Percentiles rank a stretch among this genome's conserved stretches.
phyloP scores from a whole-genome alignment of 495 filamentous ascomycete genomes.

The Lasiosphaeria ovina region DNA sequence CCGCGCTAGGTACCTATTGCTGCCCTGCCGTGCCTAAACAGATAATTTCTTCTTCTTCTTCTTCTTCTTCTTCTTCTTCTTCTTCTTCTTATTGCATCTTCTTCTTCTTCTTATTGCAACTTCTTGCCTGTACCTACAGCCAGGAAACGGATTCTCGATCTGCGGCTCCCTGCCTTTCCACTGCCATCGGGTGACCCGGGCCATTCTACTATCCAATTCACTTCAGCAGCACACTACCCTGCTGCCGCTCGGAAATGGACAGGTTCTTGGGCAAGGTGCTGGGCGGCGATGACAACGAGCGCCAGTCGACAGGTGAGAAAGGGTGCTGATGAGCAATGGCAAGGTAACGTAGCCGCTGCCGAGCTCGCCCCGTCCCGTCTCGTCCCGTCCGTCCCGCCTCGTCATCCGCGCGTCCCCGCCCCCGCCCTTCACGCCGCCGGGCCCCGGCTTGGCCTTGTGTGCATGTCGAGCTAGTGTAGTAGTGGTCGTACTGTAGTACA shows the following conservation, averaged over 20 bases:
- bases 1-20: too few relatives aligned
- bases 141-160: too few relatives aligned
- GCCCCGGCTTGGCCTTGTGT: too few relatives aligned
- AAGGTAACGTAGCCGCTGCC: too few relatives aligned
- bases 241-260: constrained; percentile 10
- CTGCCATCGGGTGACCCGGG: background rate
- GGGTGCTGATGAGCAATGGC: background rate
- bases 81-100: background rate
- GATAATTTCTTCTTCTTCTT: background rate
- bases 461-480: too few relatives aligned
- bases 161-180: background rate
- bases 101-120: background rate
- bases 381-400: too few relatives aligned
- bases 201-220: background rate
- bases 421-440: too few relatives aligned
- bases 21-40: background rate
- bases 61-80: background rate
- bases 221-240: background rate
- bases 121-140: background rate
- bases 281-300: constrained; percentile 16
- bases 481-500: too few relatives aligned
- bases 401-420: too few relatives aligned
- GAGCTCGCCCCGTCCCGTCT: too few relatives aligned
- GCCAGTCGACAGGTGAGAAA: constrained; percentile 3
- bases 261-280: constrained; percentile 16